Conservation (phyloP, 441 rosid species). For the Pelargonium australe region DNA sequence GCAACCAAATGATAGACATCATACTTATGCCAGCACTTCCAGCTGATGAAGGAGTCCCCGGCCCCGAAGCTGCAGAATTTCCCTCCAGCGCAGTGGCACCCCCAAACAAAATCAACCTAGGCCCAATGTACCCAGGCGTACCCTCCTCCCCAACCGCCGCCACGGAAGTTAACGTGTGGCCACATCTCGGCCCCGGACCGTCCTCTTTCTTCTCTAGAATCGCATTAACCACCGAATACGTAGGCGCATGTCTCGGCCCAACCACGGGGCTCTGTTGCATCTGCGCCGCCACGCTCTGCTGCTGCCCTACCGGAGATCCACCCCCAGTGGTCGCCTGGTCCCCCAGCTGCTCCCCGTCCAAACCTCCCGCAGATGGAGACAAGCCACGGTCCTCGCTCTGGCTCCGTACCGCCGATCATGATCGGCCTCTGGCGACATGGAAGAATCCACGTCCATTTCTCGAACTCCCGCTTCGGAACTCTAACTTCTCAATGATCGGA, state of each 20-base stretch:
- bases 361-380: conserved; percentile 23
- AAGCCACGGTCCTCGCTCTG: conserved; percentile 22
- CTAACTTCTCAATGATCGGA: conserved; percentile 50
- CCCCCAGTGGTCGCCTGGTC: conserved; percentile 24
- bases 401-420: conserved; percentile 35
- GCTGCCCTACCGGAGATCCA: conserved; percentile 39
- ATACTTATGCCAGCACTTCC: conserved; percentile 95
- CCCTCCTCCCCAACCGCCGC: conserved; percentile 96
- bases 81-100: conserved; percentile 99
- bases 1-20: conserved; percentile 25
- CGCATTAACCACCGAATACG: conserved; percentile 74
- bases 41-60: conserved; percentile 64
- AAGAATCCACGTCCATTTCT: conserved; percentile 72
- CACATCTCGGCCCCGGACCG: conserved; percentile 94
- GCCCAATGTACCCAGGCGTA: conserved; percentile 66
- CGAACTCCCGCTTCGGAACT: conserved; percentile 23
- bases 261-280: conserved; percentile 54
- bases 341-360: conserved; percentile 50
- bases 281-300: conserved; percentile 19
- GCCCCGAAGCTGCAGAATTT: conserved; percentile 71
- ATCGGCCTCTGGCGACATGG: conserved; percentile 62
- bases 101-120: conserved; percentile 82
- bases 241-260: conserved; percentile 86
- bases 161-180: conserved; percentile 89
- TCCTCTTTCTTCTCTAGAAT: conserved; percentile 81